Evolutionary conservation across 2,329 filamentous ascomycete genomes (phyloP), one percentile per base, ranked within the genome.

Genomic region (Xylaria sp.): DNA sequence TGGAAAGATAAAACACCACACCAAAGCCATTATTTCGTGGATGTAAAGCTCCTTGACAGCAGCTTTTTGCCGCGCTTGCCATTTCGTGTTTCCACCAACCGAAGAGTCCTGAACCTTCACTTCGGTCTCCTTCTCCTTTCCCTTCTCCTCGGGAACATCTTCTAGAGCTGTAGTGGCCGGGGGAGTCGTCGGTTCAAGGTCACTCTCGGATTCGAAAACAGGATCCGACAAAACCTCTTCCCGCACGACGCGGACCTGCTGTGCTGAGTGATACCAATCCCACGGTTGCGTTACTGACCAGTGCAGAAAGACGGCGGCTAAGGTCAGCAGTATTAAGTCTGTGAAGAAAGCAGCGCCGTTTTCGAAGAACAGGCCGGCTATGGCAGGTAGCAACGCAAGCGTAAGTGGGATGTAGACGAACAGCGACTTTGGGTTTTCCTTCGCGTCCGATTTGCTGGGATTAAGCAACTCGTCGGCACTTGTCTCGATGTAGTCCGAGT

Each of bases 251-350:
- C 87, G 85, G 42, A 91, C 79, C 64, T 87, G 82, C 74, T 92
- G 91, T 0, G 91, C 89, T 1, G 90, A 88, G 71, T 87, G 85
- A 78, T 94, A 94, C 91, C 91, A 94, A 60, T 88, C 84, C 94
- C 95, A 98, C 73, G 95, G 95, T 71, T 96, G 84, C 63, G 93
- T 90, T 49, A 97, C 91, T 55, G 92, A 94, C 93, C 94, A 97
- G 77, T 97, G 94, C 68, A 98, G 83, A 74, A 97, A 96, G 50
- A 97, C 86, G 4, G 91, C 92, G 1, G 92, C 92, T 68, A 98
- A 79, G 2, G 87, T 89, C 36, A 98, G 81, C 38, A 98, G 83
- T 73, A 96, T 90, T 31, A 97, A 80, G 78, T 98, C 95, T 0
- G 94, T 97, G 61, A 94, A 88, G 68, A 97, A 85, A 0, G 90